Evolutionary conservation across 257 asterid species (phyloP), one percentile per base, ranked within the genome.

Genomic region (Solanum commersonii): DNA sequence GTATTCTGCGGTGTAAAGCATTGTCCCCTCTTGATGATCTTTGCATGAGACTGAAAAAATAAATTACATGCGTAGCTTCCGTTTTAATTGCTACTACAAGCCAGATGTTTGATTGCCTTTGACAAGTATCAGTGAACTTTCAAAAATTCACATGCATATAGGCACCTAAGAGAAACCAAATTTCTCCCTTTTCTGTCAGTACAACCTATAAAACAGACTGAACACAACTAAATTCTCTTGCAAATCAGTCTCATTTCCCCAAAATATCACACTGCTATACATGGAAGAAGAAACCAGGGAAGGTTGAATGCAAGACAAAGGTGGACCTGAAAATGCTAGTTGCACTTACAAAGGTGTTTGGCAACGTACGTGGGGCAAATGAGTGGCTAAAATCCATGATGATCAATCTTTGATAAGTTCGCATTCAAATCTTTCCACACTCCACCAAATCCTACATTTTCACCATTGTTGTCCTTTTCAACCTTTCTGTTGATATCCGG

Each of bases 321-420:
- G 99, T 3, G 98, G 98, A 15, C 99, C 96, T 1, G 95, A 95
- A 86, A 96, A 96, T 73, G 95, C 95, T 20, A 27, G 92, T 1
- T 95, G 99, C 91, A 89, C 93, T 0, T 94, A 91, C 91, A 96
- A 95, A 81, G 98, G 98, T 0, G 99, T 96, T 4, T 12, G 34
- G 18, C 99, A 96, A 88, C 92, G 98, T 13, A 94, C 98, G 0
- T 95, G 98, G 99, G 99, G 98, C 1, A 96, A 96, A 83, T 94
- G 99, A 98, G 98, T 76, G 20, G 94, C 98, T 13, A 96, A 94
- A 89, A 96, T 96, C 3, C 97, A 98, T 29, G 98, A 98, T 29
- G 98, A n/a, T 91, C 93, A 22, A 87, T 63, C 63, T 88, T 92
- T 13, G 88, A 91, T 77, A 89, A 68, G 25, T 76, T 52, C 18